Evolutionary conservation across 2,329 filamentous ascomycete genomes (phyloP).

Genomic region (Aspergillus nomiae): DNA sequence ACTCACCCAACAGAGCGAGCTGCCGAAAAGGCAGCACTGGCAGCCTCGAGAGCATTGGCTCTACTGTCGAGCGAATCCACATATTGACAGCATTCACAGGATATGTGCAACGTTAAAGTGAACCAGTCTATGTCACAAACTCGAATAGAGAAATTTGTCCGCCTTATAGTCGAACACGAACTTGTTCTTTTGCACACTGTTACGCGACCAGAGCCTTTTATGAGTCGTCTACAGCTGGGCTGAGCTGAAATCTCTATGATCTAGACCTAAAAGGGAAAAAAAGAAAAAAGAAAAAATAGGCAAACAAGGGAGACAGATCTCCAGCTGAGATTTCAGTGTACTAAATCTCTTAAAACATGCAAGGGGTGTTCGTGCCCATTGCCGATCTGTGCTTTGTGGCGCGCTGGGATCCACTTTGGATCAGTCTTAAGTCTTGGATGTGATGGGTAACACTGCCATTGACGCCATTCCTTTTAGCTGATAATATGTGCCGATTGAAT

Average conservation of each 20-base stretch:
- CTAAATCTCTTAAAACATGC: not conserved
- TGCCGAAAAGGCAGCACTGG: slow-evolving; percentile 75
- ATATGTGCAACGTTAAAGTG: not conserved
- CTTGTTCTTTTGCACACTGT: not conserved
- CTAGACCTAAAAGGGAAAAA: not conserved
- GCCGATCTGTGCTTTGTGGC: not conserved
- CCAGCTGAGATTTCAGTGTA: not conserved
- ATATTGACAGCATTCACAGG: not conserved
- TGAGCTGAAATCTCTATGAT: not conserved
- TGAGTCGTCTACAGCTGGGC: not conserved
- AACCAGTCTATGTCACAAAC: not conserved
- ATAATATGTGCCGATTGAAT: not conserved
- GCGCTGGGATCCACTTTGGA: not conserved
- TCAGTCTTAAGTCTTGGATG: not conserved
- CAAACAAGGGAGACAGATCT: not conserved
- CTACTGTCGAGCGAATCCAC: not conserved
- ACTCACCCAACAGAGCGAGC: slow-evolving; percentile 72
- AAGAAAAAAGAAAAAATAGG: not conserved
- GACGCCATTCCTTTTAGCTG: not conserved
- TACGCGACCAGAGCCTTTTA: not conserved
- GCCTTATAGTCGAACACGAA: not conserved
- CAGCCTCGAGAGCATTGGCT: slow-evolving; percentile 10
- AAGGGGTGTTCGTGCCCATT: not conserved
- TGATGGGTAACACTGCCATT: not conserved
- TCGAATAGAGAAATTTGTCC: not conserved